These are phyloP conservation scores for Zasmidium angulare DNA, from an alignment of 2,329 filamentous ascomycete species.

Conservation along the genomic window DNA sequence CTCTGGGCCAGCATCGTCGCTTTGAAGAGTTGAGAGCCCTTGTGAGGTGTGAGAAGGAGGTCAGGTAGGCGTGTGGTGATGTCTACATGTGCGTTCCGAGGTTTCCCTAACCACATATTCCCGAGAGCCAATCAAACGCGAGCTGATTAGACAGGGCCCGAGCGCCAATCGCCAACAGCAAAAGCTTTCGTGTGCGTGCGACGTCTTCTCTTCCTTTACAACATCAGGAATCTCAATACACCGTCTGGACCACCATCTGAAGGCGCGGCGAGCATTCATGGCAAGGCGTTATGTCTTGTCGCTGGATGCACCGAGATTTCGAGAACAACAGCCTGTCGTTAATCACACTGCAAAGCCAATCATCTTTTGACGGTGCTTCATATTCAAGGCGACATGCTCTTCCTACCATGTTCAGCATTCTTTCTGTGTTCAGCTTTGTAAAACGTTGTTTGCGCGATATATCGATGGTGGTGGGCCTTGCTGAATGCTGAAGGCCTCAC, in stretches of 20 bases:
- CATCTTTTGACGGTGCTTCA: conserved; percentile 51
- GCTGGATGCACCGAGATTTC: conserved; percentile 36
- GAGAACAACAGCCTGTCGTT: conserved; percentile 52
- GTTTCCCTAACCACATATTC: neutral
- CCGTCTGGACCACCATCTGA: conserved; percentile 35
- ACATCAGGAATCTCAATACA: conserved; percentile 29
- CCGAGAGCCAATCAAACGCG: conserved; percentile 4
- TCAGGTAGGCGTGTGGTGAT: conserved; percentile 26
- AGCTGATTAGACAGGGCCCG: neutral
- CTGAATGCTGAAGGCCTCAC: too few relatives aligned
- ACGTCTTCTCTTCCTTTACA: conserved; percentile 17
- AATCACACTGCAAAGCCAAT: conserved; percentile 50
- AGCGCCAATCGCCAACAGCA: neutral
- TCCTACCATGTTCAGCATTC: too few relatives aligned
- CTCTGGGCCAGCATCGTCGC: conserved; percentile 47
- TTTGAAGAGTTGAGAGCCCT: conserved; percentile 16
- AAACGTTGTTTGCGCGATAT: too few relatives aligned
- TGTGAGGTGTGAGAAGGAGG: conserved; percentile 18
- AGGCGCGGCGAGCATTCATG: conserved; percentile 33
- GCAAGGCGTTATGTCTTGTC: conserved; percentile 34
- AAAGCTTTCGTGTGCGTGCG: neutral
- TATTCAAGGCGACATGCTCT: conserved; percentile 50
- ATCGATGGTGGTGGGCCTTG: too few relatives aligned
- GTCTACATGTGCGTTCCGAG: too few relatives aligned
- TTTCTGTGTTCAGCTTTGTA: too few relatives aligned